phyloP scores from a whole-genome alignment of 495 filamentous ascomycete genomes.

The Filosporella fistucella region DNA sequence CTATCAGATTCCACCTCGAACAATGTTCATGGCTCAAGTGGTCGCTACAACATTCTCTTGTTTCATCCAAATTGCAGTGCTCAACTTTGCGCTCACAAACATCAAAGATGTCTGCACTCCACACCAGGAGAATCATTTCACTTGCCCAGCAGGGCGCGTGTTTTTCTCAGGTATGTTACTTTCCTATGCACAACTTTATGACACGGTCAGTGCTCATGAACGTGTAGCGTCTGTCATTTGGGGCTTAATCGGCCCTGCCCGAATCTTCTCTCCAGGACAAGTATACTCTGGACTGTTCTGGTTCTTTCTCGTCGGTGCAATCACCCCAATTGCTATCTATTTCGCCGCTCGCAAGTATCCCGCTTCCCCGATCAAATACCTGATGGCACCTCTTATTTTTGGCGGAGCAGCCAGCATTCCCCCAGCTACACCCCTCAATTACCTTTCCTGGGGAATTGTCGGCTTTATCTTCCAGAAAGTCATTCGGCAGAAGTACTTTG shows the following conservation, averaged over 20 bases:
- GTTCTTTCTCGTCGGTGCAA: constrained; percentile 60
- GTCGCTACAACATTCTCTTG: constrained; percentile 62
- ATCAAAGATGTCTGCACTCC: constrained; percentile 58
- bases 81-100: constrained; percentile 59
- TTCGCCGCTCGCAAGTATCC: constrained; percentile 49
- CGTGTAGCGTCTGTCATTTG: constrained; percentile 56
- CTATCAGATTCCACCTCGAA: constrained; percentile 49
- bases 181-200: neutral
- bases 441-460: constrained; percentile 52
- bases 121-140: constrained; percentile 58
- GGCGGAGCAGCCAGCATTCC: constrained; percentile 61
- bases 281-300: constrained; percentile 61
- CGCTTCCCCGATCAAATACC: constrained; percentile 47
- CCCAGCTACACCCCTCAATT: constrained; percentile 64
- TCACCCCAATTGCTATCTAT: constrained; percentile 53
- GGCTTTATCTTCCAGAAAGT: constrained; percentile 61
- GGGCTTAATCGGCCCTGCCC: constrained; percentile 62
- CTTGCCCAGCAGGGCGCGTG: constrained; percentile 61
- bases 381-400: constrained; percentile 64
- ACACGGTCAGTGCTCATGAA: neutral
- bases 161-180: constrained; percentile 52
- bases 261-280: constrained; percentile 63
- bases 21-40: constrained; percentile 64
- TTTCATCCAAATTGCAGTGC: constrained; percentile 60
- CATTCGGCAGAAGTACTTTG: constrained; percentile 50